These are phyloP conservation scores for Chytriomyces sp. DNA, from an alignment of 192 early-diverging fungal species.

Conservation along the genomic window DNA sequence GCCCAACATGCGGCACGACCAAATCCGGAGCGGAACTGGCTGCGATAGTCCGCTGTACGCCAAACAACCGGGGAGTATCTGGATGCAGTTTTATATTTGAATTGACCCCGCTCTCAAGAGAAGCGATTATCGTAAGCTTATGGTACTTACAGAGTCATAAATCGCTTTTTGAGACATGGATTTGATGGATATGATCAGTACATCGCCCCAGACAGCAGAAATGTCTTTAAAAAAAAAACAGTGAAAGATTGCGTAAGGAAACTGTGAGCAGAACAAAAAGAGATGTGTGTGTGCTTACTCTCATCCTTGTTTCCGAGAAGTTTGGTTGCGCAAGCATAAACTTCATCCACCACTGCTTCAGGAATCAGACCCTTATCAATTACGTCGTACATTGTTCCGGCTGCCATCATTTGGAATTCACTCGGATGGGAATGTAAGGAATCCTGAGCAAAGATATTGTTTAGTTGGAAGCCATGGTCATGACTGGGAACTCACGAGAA, in stretches of 20 bases:
- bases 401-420: constrained; percentile 18
- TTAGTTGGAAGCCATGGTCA: neutral
- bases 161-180: constrained; percentile 48
- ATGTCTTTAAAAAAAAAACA: constrained; percentile 29
- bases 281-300: constrained; percentile 6
- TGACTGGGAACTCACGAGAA: constrained; percentile 36
- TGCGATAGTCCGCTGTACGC: constrained; percentile 50
- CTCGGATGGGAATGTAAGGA: neutral
- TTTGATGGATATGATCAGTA: constrained; percentile 46
- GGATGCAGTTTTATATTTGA: neutral
- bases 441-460: neutral
- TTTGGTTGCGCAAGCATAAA: constrained; percentile 37
- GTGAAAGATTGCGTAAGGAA: neutral
- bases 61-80: constrained; percentile 52
- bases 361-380: constrained; percentile 41
- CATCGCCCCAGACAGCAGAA: constrained; percentile 51
- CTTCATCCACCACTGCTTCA: constrained; percentile 12
- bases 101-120: neutral
- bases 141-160: constrained; percentile 40
- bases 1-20: constrained; percentile 52
- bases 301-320: constrained; percentile 46
- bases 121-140: neutral
- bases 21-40: constrained; percentile 52
- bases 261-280: neutral
- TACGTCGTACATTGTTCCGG: constrained; percentile 23